phyloP scores from a whole-genome alignment of 2,329 filamentous ascomycete genomes.

The Fusarium sp. region DNA sequence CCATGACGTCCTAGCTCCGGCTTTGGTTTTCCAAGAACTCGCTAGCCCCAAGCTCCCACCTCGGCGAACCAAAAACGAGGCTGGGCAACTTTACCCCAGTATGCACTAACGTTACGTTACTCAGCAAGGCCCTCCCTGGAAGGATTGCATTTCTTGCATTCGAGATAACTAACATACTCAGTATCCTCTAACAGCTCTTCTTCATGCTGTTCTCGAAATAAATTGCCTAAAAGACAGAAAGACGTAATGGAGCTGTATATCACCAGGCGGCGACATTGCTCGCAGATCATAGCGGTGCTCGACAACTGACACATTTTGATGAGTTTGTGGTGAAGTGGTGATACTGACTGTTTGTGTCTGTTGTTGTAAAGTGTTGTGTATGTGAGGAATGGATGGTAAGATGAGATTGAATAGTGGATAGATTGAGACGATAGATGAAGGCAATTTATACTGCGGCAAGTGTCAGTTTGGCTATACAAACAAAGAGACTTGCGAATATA shows the following conservation, averaged over 20 bases:
- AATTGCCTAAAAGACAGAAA: not conserved
- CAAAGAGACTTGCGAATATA: not conserved
- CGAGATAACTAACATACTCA: not conserved
- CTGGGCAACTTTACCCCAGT: not conserved
- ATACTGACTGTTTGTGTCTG: not conserved
- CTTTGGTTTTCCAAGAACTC: not conserved
- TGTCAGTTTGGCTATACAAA: not conserved
- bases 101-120: not conserved
- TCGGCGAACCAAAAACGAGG: conserved; percentile 1
- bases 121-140: not conserved
- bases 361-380: not conserved
- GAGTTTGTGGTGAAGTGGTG: not conserved
- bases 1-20: not conserved
- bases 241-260: not conserved
- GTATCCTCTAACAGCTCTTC: not conserved
- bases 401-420: not conserved
- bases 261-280: conserved; percentile 1
- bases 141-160: conserved; percentile 5
- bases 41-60: not conserved
- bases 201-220: not conserved
- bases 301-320: conserved; percentile 20
- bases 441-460: not conserved
- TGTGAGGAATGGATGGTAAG: not conserved
- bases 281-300: conserved; percentile 12
- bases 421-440: accelerated